Evolutionary conservation across 352 stramenopile genomes (phyloP).

Genomic region (Pythium dissimile): DNA sequence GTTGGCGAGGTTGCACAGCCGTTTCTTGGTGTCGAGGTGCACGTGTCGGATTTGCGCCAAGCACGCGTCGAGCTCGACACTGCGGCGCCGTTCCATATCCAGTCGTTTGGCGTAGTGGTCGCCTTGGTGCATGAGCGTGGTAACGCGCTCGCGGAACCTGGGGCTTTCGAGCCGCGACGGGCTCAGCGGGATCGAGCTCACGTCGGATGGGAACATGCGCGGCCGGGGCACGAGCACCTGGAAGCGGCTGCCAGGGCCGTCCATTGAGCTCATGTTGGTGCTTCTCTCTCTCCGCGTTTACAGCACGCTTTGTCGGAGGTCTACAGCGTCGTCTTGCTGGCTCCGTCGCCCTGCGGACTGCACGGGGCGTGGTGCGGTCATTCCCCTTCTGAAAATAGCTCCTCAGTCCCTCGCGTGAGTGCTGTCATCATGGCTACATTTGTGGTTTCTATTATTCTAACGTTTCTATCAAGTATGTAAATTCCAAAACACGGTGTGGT

Average conservation of each 20-base stretch:
- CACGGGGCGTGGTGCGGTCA: no score
- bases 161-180: slow-evolving; percentile 68
- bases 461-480: not conserved
- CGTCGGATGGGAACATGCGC: slow-evolving; percentile 52
- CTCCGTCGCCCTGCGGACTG: no score
- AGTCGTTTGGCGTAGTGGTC: slow-evolving; percentile 71
- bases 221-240: slow-evolving; percentile 25
- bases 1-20: slow-evolving; percentile 46
- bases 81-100: slow-evolving; percentile 52
- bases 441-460: slow-evolving; percentile 11
- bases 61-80: slow-evolving; percentile 44
- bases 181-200: slow-evolving; percentile 54
- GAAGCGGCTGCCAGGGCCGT: slow-evolving; percentile 13
- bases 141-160: slow-evolving; percentile 67
- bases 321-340: no score
- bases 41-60: slow-evolving; percentile 29
- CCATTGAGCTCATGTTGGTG: slow-evolving; percentile 7
- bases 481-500: slow-evolving; percentile 3
- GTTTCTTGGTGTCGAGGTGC: slow-evolving; percentile 54
- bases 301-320: no score
- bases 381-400: slow-evolving; percentile 9
- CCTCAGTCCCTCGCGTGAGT: not conserved
- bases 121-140: slow-evolving; percentile 63
- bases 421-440: slow-evolving; percentile 12
- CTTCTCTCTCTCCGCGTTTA: not conserved